These are phyloP conservation scores for Prunella vulgaris DNA, from an alignment of 257 asterid genomes.

Conservation along the genomic window DNA sequence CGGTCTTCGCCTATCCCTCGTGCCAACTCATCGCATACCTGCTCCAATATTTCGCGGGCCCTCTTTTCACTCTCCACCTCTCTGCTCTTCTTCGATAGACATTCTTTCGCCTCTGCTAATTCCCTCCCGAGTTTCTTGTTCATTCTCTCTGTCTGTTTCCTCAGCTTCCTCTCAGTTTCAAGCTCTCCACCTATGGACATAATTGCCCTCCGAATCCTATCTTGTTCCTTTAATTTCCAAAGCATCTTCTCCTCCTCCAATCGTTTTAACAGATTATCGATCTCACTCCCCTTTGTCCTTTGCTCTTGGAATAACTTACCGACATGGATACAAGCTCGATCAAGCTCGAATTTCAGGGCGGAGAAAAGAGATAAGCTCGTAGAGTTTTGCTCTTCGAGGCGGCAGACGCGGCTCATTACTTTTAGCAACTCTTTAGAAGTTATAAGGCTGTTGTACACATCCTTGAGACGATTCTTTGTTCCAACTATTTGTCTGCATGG, in stretches of 20 bases:
- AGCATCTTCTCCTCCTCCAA: constrained; percentile 60
- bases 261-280: constrained; percentile 46
- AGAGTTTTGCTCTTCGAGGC: constrained; percentile 48
- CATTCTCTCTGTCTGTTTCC: constrained; percentile 80
- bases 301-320: constrained; percentile 59
- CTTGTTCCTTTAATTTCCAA: constrained; percentile 76
- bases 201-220: constrained; percentile 52
- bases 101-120: constrained; percentile 59
- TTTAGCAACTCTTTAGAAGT: constrained; percentile 74
- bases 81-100: constrained; percentile 36
- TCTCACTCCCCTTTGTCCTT: constrained; percentile 35
- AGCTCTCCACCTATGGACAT: constrained; percentile 58
- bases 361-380: constrained; percentile 60
- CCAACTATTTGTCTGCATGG: constrained; percentile 30
- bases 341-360: constrained; percentile 71
- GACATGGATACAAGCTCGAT: constrained; percentile 47
- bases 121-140: constrained; percentile 88
- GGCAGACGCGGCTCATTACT: constrained; percentile 51
- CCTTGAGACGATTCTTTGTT: constrained; percentile 57
- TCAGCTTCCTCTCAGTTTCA: constrained; percentile 72
- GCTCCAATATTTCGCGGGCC: constrained; percentile 73
- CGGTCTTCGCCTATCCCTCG: constrained; percentile 80
- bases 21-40: constrained; percentile 85
- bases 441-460: constrained; percentile 58
- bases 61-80: constrained; percentile 78